Base-by-base conservation (phyloP, 2,329 filamentous ascomycete genomes). In the Ceratocystis papillata region DNA sequence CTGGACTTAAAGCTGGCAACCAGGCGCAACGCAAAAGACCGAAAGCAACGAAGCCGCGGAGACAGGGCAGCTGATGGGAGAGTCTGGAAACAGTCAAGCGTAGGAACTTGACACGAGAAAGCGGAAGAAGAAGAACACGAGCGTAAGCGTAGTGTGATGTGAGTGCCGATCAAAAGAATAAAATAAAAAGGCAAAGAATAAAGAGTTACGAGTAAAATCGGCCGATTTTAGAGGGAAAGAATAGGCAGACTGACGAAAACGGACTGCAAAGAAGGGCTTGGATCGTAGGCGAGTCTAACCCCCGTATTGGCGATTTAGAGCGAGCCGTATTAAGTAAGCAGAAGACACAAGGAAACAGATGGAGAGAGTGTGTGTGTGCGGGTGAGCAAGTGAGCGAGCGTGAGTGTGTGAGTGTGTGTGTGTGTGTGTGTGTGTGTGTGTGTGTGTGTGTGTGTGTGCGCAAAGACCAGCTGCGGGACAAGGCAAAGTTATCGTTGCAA, bases 71-170 rank as follows among this genome's bases (percentile, higher is more conserved):
- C 3, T 7, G 46, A 50, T 5, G 17, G 46, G 37, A 41, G 37
- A 12, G 10, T 12, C 53, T 59, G 55, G 55, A 59, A 59, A 59
- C 28, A 37, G 55, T n/a, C 55, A 59, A 59, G 55, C 55, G 55
- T 59, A 59, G 55, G 28, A 59, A 37, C 7, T 59, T 59, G 55
- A 65, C 57, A 60, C 61, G 46, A 65, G 10, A 66, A 45, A 25
- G 28, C 64, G 50, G 65, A 28, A 33, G 46, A 61, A 25, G 59
- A 65, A 30, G 8, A 10, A 6, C 20, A 41, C 37, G 10, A 41
- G 10, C 10, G 37, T 2, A 41, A 41, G 37, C 10, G 37, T 41
- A 41, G 37, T 41, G 37, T 41, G 30, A 30, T 41, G 10, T 0
- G 37, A 12, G 12, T 12, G 37, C 4, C 37, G 37, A 41, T 15